Conservation (phyloP, 2,329 filamentous ascomycete genomes). For the Cryoendolithus antarcticus region DNA sequence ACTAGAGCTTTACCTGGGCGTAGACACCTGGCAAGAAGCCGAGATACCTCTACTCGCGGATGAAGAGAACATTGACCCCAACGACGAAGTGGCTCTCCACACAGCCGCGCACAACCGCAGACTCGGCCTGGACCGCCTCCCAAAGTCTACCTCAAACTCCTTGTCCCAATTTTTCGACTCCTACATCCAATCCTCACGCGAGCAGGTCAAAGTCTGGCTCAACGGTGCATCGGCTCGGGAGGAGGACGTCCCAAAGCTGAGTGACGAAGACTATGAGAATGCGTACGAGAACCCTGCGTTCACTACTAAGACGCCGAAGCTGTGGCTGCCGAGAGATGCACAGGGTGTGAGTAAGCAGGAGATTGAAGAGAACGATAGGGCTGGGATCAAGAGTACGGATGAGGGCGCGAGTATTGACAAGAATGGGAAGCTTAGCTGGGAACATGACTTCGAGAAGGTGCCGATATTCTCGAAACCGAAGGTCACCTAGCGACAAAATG, state of each 20-base stretch:
- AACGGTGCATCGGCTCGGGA: conserved; percentile 8
- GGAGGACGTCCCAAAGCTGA: conserved; percentile 8
- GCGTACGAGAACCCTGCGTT: conserved; percentile 35
- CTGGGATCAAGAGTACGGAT: conserved; percentile 31
- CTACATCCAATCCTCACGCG: conserved; percentile 15
- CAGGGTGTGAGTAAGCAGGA: conserved; percentile 32
- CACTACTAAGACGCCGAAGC: conserved; percentile 28
- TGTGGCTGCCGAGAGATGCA: conserved; percentile 35
- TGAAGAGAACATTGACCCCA: conserved; percentile 16
- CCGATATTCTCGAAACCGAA: conserved; percentile 27
- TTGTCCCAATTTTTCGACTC: conserved; percentile 20
- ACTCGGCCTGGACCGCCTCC: conserved; percentile 13
- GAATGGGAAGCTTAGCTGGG: conserved; percentile 34
- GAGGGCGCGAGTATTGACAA: conserved; percentile 33
- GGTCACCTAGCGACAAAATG: neutral
- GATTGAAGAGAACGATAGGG: conserved; percentile 28
- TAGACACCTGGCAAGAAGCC: conserved; percentile 19
- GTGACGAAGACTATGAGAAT: conserved; percentile 20
- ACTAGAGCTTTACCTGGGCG: conserved; percentile 21
- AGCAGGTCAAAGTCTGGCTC: conserved; percentile 13
- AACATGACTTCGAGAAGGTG: conserved; percentile 29
- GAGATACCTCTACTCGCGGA: conserved; percentile 19
- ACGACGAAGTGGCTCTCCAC: conserved; percentile 18
- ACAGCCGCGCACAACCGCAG: conserved; percentile 19
- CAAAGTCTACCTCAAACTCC: conserved; percentile 9